Conservation (phyloP, 1,284 basidiomycete species). For the Leccinum fallax region DNA sequence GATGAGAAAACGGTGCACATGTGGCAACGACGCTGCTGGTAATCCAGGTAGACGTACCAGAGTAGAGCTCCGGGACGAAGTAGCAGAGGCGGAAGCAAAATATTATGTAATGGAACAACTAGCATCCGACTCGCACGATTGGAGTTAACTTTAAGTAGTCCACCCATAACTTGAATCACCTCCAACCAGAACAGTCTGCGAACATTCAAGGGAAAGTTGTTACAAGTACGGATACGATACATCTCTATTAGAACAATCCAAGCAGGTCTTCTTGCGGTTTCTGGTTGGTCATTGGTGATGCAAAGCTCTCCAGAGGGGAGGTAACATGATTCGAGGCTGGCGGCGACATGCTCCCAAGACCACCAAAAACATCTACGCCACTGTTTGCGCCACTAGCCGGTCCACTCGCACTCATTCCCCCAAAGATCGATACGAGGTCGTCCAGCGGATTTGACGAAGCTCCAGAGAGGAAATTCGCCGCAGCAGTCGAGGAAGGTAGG, state of each 20-base stretch:
- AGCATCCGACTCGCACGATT: neutral
- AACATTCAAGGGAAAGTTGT: neutral
- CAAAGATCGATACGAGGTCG: constrained; percentile 89
- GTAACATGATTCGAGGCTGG: constrained; percentile 1
- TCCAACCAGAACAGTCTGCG: neutral
- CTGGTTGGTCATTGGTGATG: constrained; percentile 21
- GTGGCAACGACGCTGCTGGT: neutral
- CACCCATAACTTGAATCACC: neutral
- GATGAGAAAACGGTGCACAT: neutral
- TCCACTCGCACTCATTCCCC: constrained; percentile 42
- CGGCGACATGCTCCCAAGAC: constrained; percentile 16
- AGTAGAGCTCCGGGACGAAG: neutral
- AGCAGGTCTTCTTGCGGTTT: constrained; percentile 51
- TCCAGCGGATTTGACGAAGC: constrained; percentile 86
- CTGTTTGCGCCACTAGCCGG: constrained; percentile 1
- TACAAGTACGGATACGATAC: constrained; percentile 8
- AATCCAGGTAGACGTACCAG: neutral
- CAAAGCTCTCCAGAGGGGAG: constrained; percentile 17
- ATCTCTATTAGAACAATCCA: constrained; percentile 45
- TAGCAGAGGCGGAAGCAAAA: too few relatives aligned
- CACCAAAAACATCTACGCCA: constrained; percentile 13
- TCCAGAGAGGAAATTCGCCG: constrained; percentile 67
- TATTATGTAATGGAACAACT: too few relatives aligned
- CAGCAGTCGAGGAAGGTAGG: constrained; percentile 69
- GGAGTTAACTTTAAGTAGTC: neutral